Percentiles rank a stretch among this genome's conserved stretches.
Evolutionary conservation across 2,329 filamentous ascomycete genomes (phyloP).

Genomic region (Cadophora sp.): DNA sequence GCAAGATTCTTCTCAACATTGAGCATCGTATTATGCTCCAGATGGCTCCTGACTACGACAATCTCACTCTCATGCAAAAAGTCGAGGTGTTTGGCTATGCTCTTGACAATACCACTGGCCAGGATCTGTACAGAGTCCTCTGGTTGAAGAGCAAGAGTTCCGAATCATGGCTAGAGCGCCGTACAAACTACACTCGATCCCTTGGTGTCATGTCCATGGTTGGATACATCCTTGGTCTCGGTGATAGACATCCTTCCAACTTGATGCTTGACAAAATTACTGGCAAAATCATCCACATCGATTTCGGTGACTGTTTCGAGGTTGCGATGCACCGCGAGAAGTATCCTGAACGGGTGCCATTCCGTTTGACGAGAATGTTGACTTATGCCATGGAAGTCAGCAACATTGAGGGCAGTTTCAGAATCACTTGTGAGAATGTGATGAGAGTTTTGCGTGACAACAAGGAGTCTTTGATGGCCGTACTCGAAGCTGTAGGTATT

Average conservation of each 20-base stretch:
- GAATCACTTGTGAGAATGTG: slow-evolving; percentile 97
- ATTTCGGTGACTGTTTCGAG: slow-evolving; percentile 99
- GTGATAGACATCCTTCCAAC: slow-evolving; percentile 97
- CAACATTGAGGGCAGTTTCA: slow-evolving; percentile 98
- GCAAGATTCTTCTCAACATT: slow-evolving; percentile 98
- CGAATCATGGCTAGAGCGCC: slow-evolving; percentile 94
- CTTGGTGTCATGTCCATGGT: slow-evolving; percentile 99
- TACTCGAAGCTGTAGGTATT: slow-evolving; percentile 88
- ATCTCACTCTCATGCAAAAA: slow-evolving; percentile 99
- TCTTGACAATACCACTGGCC: slow-evolving; percentile 97
- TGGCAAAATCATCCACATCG: slow-evolving; percentile 97
- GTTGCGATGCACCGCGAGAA: slow-evolving; percentile 99
- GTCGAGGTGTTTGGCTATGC: slow-evolving; percentile 99
- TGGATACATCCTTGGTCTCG: slow-evolving; percentile 97
- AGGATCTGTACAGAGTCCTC: slow-evolving; percentile 95
- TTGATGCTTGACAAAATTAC: slow-evolving; percentile 96
- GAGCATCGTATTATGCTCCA: slow-evolving; percentile 99
- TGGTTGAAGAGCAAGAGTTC: slow-evolving; percentile 99
- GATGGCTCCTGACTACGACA: slow-evolving; percentile 99
- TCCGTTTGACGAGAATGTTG: slow-evolving; percentile 97
- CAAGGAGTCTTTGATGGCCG: slow-evolving; percentile 98
- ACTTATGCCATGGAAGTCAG: slow-evolving; percentile 99
- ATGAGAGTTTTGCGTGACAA: slow-evolving; percentile 97
- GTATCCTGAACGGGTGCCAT: slow-evolving; percentile 95
- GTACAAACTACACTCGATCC: slow-evolving; percentile 98